These are phyloP conservation scores for Mesotaenium endlicherianum DNA, from an alignment of 139 green algal species.

Conservation along the genomic window DNA sequence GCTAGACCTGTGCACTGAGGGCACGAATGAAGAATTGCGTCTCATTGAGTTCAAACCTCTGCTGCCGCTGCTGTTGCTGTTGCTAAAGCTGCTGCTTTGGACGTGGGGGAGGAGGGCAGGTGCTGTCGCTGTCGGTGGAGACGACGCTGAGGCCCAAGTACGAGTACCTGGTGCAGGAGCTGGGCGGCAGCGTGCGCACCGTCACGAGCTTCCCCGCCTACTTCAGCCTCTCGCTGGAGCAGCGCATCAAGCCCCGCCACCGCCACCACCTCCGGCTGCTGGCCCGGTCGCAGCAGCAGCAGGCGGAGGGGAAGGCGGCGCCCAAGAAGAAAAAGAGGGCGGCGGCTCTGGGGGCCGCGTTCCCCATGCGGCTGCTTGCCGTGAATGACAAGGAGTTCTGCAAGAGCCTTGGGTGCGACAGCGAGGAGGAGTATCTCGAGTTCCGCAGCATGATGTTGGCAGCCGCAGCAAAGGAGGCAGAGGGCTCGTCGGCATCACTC, in stretches of 20 bases:
- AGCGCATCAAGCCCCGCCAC: conserved; percentile 55
- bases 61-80: no score
- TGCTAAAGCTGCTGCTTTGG: not conserved
- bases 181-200: conserved; percentile 58
- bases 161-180: conserved; percentile 63
- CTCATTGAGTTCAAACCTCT: no score
- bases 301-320: not conserved
- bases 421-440: not conserved
- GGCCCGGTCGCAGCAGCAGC: not conserved
- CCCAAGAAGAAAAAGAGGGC: not conserved
- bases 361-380: conserved; percentile 1
- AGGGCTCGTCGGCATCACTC: no score
- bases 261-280: not conserved
- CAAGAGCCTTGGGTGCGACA: not conserved
- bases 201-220: conserved; percentile 68
- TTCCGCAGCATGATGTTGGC: no score
- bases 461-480: no score
- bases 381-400: conserved; percentile 26
- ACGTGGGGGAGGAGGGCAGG: conserved; percentile 10
- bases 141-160: conserved; percentile 69
- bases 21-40: no score
- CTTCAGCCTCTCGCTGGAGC: conserved; percentile 66
- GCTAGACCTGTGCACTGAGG: no score
- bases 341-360: not conserved
- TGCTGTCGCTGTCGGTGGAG: conserved; percentile 62